Base-by-base conservation (phyloP, 1,284 basidiomycete species). In the Earliella scabrosa region DNA sequence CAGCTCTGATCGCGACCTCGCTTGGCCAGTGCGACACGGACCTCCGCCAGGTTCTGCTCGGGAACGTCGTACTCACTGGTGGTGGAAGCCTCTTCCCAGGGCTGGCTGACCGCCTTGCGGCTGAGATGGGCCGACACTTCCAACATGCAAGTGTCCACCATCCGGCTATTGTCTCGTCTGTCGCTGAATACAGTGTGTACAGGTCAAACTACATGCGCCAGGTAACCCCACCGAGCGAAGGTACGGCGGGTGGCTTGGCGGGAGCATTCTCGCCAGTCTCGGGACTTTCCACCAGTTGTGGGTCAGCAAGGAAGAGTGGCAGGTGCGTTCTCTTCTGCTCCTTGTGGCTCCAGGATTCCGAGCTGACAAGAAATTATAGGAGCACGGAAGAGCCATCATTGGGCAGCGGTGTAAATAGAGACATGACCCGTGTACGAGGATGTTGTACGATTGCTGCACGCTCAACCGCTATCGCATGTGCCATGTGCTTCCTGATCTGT, bases 241-340 rank as follows among this genome's bases (percentile, higher is more conserved):
- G 57, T 97, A 93, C 70, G 90, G 93, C 11, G 88, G 89, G 16
- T 98, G 96, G 96, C 78, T 98, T 8, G 95, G 95, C 16, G 95
- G 95, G 24, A 94, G 92, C 63, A 95, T 98, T 63, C 79, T 98
- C 52, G 94, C 91, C 0, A 95, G 92, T 68, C 75, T 98, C 67
- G 96, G 96, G 26, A 97, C 95, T 14, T 98, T 98, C 83, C 95
- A 98, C 73, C 95, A 98, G 68, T 76, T 96, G 35, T 96, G 94
- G 94, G 93, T 96, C 67, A 94, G 92, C 69, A 86, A 82, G 68
- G 93, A 95, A 71, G 94, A 97, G 69, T 96, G 92, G 88, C 85
- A 92, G 81, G 92, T 90, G 56, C 35, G 83, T 75, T 21, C 32
- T 46, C 5, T 24, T 39, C 10, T n/a, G 3, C n/a, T 21, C 21